Percentiles rank a stretch among this genome's conserved stretches.
These are phyloP conservation scores for Phytomonas sp. DNA, from an alignment of 208 protist genomes.

Conservation along the genomic window DNA sequence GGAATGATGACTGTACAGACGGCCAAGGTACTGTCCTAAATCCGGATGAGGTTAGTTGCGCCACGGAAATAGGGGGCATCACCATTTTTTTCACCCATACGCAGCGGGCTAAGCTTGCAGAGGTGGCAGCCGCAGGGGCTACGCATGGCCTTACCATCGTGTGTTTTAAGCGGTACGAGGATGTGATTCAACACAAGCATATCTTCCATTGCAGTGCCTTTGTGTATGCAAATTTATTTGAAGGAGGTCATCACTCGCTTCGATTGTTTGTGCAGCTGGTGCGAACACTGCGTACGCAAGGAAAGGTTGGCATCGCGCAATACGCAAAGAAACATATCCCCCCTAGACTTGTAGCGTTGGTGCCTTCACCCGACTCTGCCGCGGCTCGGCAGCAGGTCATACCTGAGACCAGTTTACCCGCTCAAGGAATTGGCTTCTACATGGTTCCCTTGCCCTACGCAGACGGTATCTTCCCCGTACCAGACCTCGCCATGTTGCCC, in stretches of 20 bases:
- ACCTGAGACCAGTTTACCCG: slow-evolving; percentile 17
- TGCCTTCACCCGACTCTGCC: slow-evolving; percentile 35
- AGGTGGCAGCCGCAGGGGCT: slow-evolving; percentile 22
- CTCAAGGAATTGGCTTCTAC: slow-evolving; percentile 69
- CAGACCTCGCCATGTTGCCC: slow-evolving; percentile 15
- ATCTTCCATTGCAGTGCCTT: slow-evolving; percentile 32
- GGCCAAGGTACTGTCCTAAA: background rate
- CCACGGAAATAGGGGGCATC: slow-evolving; percentile 19
- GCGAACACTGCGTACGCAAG: slow-evolving; percentile 32
- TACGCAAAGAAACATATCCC: slow-evolving; percentile 19
- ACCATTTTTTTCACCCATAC: slow-evolving; percentile 27
- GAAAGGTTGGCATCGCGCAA: slow-evolving; percentile 69
- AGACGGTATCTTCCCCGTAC: slow-evolving; percentile 56
- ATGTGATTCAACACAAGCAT: slow-evolving; percentile 46
- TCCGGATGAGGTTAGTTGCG: slow-evolving; percentile 15
- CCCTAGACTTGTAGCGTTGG: slow-evolving; percentile 68
- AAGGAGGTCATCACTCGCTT: slow-evolving; percentile 29
- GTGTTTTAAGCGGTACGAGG: slow-evolving; percentile 52
- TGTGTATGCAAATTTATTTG: slow-evolving; percentile 38
- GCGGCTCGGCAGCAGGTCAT: slow-evolving; percentile 1
- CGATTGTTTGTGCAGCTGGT: slow-evolving; percentile 65
- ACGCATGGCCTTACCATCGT: slow-evolving; percentile 56
- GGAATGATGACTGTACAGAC: too few relatives aligned
- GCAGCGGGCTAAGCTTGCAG: slow-evolving; percentile 30
- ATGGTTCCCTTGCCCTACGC: slow-evolving; percentile 78